Conservation (phyloP, 495 filamentous ascomycete genomes). For the Neurospora sp. region DNA sequence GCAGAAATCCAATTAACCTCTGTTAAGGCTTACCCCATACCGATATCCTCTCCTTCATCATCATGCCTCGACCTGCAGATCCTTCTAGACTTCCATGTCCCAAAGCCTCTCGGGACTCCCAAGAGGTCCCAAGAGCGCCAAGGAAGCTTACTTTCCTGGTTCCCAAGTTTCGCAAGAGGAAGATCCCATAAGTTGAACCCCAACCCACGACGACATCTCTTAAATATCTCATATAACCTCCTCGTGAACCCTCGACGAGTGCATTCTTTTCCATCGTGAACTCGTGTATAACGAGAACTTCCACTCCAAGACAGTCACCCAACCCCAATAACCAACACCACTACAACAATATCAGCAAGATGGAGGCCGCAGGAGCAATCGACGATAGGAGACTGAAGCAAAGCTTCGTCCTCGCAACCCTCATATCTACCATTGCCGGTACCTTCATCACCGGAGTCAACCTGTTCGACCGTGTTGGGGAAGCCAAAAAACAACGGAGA, state of each 20-base stretch:
- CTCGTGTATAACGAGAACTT: not conserved
- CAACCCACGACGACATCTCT: not conserved
- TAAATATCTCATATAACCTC: not conserved
- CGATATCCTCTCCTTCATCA: not conserved
- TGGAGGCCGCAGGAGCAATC: slow-evolving; percentile 51
- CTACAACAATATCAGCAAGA: slow-evolving; percentile 7
- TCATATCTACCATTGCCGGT: slow-evolving; percentile 27
- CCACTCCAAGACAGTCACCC: not conserved
- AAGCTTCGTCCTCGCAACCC: slow-evolving; percentile 26
- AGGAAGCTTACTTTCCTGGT: not conserved
- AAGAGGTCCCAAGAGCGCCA: not conserved
- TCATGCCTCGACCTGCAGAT: not conserved
- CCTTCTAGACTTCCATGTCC: not conserved
- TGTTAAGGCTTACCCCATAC: not conserved
- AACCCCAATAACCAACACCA: not conserved
- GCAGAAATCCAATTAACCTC: not conserved
- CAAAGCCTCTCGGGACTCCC: not conserved
- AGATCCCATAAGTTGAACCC: not conserved
- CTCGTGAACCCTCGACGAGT: not conserved
- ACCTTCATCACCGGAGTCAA: slow-evolving; percentile 28
- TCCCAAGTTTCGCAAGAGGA: not conserved
- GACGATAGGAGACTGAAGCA: slow-evolving; percentile 36
- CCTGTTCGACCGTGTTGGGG: slow-evolving; percentile 24
- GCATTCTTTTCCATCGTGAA: not conserved
- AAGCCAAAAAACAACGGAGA: slow-evolving; percentile 23